Conservation (phyloP, 192 early-diverging fungal genomes). For the Coemansia sp. region DNA sequence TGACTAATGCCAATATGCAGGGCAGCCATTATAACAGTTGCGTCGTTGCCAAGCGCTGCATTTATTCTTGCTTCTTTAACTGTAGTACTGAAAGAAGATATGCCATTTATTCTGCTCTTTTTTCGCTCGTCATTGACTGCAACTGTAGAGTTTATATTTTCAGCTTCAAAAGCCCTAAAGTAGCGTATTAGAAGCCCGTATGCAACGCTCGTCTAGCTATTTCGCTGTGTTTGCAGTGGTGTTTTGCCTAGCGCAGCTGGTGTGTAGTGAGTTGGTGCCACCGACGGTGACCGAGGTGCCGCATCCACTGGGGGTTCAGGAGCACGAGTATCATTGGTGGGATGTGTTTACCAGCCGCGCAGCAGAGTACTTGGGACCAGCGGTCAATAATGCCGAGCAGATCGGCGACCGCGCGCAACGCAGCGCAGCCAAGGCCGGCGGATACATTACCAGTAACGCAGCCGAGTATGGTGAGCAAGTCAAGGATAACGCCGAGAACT, state of each 20-base stretch:
- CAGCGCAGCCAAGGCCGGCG: slow-evolving; percentile 12
- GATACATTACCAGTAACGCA: slow-evolving; percentile 20
- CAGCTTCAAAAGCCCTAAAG: slow-evolving; percentile 9
- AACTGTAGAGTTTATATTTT: slow-evolving; percentile 10
- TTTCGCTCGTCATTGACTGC: slow-evolving; percentile 5
- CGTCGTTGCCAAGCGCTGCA: background rate
- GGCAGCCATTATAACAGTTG: background rate
- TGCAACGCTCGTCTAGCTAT: background rate
- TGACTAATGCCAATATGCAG: background rate
- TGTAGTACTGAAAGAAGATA: background rate
- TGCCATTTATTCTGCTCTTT: slow-evolving; percentile 13
- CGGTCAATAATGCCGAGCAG: slow-evolving; percentile 12
- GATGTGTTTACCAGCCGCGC: slow-evolving; percentile 34
- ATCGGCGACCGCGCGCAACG: slow-evolving; percentile 12
- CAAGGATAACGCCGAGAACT: slow-evolving; percentile 7
- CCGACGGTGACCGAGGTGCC: slow-evolving; percentile 18
- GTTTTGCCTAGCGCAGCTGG: background rate
- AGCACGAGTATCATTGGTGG: slow-evolving; percentile 44
- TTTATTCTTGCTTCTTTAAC: background rate
- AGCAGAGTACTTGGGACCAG: slow-evolving; percentile 18
- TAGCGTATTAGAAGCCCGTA: background rate
- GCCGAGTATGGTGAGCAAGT: slow-evolving; percentile 16
- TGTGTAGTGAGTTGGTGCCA: slow-evolving; percentile 18
- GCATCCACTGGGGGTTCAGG: background rate
- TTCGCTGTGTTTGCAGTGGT: background rate